Evolutionary conservation across 2,329 filamentous ascomycete genomes (phyloP).

Genomic region (Fusarium beomiforme): DNA sequence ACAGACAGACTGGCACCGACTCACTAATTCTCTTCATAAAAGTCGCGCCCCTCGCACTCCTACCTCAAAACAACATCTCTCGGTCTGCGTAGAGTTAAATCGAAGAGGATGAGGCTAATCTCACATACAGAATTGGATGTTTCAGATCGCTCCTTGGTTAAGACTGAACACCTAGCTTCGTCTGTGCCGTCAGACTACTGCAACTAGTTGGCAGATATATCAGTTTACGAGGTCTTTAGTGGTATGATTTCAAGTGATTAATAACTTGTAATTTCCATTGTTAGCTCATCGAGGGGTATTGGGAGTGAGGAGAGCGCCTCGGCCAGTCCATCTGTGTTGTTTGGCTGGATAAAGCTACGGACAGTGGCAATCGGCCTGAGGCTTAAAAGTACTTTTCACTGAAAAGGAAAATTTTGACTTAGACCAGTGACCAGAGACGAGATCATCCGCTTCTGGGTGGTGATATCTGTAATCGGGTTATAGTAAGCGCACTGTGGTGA

Average conservation of each 20-base stretch:
- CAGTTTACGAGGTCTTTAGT: fast-evolving
- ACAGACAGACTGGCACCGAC: fast-evolving
- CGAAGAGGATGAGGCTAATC: background rate
- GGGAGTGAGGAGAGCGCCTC: fast-evolving
- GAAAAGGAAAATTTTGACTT: too few species aligned
- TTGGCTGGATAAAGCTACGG: background rate
- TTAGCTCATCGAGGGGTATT: background rate
- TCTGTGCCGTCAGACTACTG: background rate
- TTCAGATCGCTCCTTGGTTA: fast-evolving
- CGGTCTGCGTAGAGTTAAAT: background rate
- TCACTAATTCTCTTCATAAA: fast-evolving
- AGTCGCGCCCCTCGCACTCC: background rate
- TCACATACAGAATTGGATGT: fast-evolving
- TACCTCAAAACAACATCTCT: fast-evolving
- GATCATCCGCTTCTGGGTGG: too few species aligned
- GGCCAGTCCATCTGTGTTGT: fast-evolving
- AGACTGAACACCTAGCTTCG: background rate
- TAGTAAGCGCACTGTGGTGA: too few species aligned
- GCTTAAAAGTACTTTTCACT: too few species aligned
- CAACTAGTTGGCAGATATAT: background rate
- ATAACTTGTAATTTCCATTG: background rate
- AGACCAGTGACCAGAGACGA: too few species aligned
- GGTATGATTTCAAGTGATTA: fast-evolving
- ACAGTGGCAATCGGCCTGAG: background rate
- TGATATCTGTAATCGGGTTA: too few species aligned